phyloP scores from a whole-genome alignment of 768 basidiomycete species.

The Cystobasidium tubakii region DNA sequence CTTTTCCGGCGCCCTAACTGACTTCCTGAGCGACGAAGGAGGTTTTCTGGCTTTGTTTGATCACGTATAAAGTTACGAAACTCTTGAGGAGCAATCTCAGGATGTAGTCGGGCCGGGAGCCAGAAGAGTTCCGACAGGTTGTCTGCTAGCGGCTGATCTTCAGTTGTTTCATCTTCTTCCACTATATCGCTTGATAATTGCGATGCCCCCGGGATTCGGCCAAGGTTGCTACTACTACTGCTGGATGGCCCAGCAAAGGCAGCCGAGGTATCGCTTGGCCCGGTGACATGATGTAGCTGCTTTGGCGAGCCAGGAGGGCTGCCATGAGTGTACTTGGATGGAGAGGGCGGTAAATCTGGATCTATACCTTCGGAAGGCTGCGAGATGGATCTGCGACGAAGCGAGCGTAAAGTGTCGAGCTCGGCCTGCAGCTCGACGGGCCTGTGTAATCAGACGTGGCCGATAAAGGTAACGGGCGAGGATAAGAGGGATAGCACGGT shows the following conservation, averaged over 20 bases:
- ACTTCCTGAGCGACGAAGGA: slow-evolving; percentile 49
- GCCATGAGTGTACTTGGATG: slow-evolving; percentile 38
- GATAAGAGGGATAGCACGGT: not conserved
- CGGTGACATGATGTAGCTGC: slow-evolving; percentile 22
- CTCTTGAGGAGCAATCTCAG: slow-evolving; percentile 93
- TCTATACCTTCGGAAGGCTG: slow-evolving; percentile 43
- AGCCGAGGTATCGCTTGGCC: not conserved
- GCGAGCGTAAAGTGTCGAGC: slow-evolving; percentile 37
- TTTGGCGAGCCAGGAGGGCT: slow-evolving; percentile 34
- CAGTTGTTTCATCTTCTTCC: not conserved
- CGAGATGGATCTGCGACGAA: slow-evolving; percentile 43
- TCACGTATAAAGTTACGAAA: slow-evolving; percentile 92
- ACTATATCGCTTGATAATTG: not conserved
- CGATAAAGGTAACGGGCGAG: not conserved
- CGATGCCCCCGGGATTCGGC: slow-evolving; percentile 14
- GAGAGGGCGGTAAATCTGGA: slow-evolving; percentile 45
- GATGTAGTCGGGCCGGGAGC: slow-evolving; percentile 94
- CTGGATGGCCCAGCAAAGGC: slow-evolving; percentile 36
- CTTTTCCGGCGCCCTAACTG: slow-evolving; percentile 71
- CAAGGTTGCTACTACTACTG: slow-evolving; percentile 17
- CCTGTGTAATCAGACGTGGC: slow-evolving; percentile 2
- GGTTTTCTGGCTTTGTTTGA: slow-evolving; percentile 56
- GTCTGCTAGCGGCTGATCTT: slow-evolving; percentile 28
- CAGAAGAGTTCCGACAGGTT: slow-evolving; percentile 70
- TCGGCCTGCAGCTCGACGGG: slow-evolving; percentile 38